A percentile compares a stretch with the other conserved stretches of the same genome.
Conservation (phyloP, 2,329 filamentous ascomycete species). For the Monilinia laxa region DNA sequence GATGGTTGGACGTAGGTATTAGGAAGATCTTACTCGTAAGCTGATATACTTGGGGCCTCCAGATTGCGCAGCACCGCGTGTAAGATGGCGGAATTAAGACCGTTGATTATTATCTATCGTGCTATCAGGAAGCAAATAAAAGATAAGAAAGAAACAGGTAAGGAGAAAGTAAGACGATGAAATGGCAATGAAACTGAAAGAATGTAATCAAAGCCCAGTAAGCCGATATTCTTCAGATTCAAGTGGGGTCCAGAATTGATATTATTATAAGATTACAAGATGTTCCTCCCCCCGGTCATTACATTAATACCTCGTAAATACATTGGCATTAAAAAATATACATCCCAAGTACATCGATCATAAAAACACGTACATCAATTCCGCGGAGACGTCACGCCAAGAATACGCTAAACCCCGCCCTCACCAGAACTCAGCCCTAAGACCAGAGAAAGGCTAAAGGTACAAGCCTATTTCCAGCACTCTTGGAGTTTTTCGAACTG, state of each 20-base stretch:
- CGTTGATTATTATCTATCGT: background rate
- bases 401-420: background rate
- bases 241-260: background rate
- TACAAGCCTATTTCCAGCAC: slow-evolving; percentile 12
- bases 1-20: background rate
- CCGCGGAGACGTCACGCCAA: background rate
- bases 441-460: background rate
- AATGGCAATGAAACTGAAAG: background rate
- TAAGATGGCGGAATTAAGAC: background rate
- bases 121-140: background rate
- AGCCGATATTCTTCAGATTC: background rate
- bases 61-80: background rate
- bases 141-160: no score
- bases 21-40: background rate
- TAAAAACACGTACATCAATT: background rate
- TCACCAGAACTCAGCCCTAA: background rate
- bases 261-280: background rate
- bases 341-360: background rate
- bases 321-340: background rate
- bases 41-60: background rate
- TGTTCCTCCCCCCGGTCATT: background rate
- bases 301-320: background rate
- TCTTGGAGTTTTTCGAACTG: slow-evolving; percentile 2
- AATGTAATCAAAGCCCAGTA: background rate
- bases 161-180: background rate